Evolutionary conservation across 345 rosid genomes (phyloP), one percentile per base, ranked within the genome.

Genomic region (Eucalyptus coolabah): DNA sequence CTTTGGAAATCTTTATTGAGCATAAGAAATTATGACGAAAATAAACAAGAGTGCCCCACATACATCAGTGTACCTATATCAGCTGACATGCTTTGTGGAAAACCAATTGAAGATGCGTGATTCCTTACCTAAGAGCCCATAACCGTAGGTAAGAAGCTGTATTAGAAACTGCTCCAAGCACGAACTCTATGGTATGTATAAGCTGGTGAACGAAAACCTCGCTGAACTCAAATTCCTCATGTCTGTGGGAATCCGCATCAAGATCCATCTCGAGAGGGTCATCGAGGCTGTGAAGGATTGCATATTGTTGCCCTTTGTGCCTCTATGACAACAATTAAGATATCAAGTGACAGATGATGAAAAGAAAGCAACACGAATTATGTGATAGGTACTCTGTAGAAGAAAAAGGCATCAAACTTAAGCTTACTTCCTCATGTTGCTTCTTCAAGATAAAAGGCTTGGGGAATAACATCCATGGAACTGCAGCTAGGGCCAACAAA

Each of bases 391-490:
- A 21, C 85, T 12, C 30, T 40, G 28, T 40, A 40, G 85, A 77
- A 77, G 83, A 37, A 37, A 40, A 23, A 69, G 42, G 87, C 47
- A 87, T 54, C 26, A 59, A 88, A 60, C n/a, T 42, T 72, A 60
- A 87, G 85, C 94, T 59, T 92, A 95, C 96, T 92, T 94, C 93
- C 69, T 93, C 50, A 63, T 94, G 94, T 88, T 93, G 97, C 93
- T 90, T 94, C 94, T 94, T 94, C 92, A 96, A 89, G 86, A 95
- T 92, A 81, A 96, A 93, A 77, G 97, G 97, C 94, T 95, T 95
- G 53, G 96, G 98, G 90, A 96, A 92, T 89, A 93, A 92, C 96
- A 96, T 95, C 95, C 95, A 93, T 26, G 97, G 96, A 32, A 96
- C 95, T 50, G 98, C 90, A 89, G 94, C 93, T 85, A 94, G 92